phyloP scores from a whole-genome alignment of 2,329 filamentous ascomycete species.

The Colletotrichum ledebouriae region DNA sequence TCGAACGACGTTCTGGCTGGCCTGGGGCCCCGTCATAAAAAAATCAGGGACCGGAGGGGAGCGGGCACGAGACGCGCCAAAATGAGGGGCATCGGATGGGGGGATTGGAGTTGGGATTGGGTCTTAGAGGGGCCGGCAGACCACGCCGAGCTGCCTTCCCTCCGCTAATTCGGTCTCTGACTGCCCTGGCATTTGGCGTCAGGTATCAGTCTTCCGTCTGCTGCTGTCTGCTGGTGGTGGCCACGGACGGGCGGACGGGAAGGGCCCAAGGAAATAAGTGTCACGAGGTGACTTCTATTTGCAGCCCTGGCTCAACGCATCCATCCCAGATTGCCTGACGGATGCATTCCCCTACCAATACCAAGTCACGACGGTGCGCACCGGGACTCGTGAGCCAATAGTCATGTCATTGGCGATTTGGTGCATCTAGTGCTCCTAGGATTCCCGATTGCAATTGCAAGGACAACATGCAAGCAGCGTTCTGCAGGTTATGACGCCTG shows the following conservation, averaged over 20 bases:
- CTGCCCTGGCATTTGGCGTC: too few species aligned
- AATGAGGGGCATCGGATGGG: conserved; percentile 39
- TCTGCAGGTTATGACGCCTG: conserved; percentile 7
- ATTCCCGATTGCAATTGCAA: conserved; percentile 19
- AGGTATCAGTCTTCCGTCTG: background rate
- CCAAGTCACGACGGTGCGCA: conserved; percentile 11
- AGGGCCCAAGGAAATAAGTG: background rate
- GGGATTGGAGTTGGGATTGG: conserved; percentile 29
- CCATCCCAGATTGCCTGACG: background rate
- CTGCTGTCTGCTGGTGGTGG: background rate
- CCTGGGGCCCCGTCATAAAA: background rate
- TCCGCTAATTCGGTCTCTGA: background rate
- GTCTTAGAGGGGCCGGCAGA: conserved; percentile 33
- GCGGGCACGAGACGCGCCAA: conserved; percentile 36
- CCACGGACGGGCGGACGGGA: conserved; percentile 26
- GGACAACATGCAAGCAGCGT: conserved; percentile 20
- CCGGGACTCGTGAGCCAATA: conserved; percentile 23
- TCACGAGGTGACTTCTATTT: conserved; percentile 15
- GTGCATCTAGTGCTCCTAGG: conserved; percentile 24
- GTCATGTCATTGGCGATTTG: conserved; percentile 19
- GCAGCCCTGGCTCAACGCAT: background rate
- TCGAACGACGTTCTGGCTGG: background rate
- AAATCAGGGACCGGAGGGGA: conserved; percentile 37
- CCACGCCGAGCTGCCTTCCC: conserved; percentile 11
- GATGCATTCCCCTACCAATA: conserved; percentile 2